A percentile compares a stretch with the other conserved stretches of the same genome.
Conservation (phyloP, 352 stramenopile species). For the Phytopythium aichiense region DNA sequence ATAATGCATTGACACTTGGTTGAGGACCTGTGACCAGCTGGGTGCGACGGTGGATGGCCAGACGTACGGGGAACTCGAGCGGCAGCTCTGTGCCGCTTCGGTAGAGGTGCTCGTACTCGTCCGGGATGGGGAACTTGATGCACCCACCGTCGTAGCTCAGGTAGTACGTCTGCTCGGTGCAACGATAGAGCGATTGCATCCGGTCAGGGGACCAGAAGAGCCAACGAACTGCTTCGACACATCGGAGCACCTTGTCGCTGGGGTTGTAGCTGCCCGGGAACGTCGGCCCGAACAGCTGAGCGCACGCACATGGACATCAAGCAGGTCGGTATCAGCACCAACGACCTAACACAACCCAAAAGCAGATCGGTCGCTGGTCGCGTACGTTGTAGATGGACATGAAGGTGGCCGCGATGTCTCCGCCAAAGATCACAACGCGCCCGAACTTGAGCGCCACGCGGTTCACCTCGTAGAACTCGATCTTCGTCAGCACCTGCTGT, state of each 20-base stretch:
- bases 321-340: not conserved
- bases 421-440: conserved; percentile 80
- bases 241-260: conserved; percentile 37
- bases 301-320: not conserved
- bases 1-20: not conserved
- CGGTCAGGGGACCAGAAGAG: not conserved
- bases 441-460: conserved; percentile 75
- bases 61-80: conserved; percentile 70
- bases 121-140: conserved; percentile 76
- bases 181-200: not conserved
- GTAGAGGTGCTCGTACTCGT: conserved; percentile 69
- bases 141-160: conserved; percentile 69
- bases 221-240: not conserved
- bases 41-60: not conserved
- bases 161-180: conserved; percentile 47
- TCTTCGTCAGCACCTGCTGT: conserved; percentile 57
- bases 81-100: conserved; percentile 71
- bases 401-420: conserved; percentile 73
- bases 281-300: conserved; percentile 80
- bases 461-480: conserved; percentile 83
- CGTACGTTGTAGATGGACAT: conserved; percentile 87
- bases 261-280: conserved; percentile 74
- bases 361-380: not conserved
- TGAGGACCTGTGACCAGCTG: not conserved
- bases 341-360: not conserved